These are phyloP conservation scores for Termitomyces heimii DNA, from an alignment of 768 basidiomycete genomes.

Conservation along the genomic window DNA sequence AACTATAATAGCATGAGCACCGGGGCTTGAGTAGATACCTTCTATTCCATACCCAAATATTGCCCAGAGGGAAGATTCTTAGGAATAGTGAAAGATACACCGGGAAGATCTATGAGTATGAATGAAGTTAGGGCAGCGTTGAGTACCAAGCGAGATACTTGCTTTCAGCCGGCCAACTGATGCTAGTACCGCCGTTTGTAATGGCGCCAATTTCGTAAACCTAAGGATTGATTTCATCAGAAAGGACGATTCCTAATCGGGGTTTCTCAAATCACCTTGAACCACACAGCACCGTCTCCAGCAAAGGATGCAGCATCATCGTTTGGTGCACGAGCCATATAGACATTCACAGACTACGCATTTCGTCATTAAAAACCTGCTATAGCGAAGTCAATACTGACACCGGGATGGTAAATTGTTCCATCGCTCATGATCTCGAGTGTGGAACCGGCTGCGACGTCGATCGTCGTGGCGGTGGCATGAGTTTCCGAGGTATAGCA, in stretches of 20 bases:
- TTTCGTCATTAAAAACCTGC: not conserved
- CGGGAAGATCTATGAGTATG: constrained; percentile 8
- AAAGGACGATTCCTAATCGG: not conserved
- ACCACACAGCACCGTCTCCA: constrained; percentile 43
- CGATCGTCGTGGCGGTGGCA: constrained; percentile 35
- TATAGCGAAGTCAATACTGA: constrained; percentile 13
- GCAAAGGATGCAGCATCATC: constrained; percentile 30
- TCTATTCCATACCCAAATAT: constrained; percentile 17
- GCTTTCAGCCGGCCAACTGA: constrained; percentile 41
- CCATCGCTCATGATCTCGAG: constrained; percentile 36
- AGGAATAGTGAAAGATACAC: constrained; percentile 31
- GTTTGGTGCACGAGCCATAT: constrained; percentile 37
- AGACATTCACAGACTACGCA: constrained; percentile 23
- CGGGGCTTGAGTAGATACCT: not conserved
- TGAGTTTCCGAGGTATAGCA: constrained; percentile 38
- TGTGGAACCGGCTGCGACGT: constrained; percentile 37
- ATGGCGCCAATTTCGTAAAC: constrained; percentile 37
- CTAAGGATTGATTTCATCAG: constrained; percentile 12
- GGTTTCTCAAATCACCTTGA: constrained; percentile 21
- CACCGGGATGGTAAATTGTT: constrained; percentile 45
- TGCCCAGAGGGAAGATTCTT: constrained; percentile 28
- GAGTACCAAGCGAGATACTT: constrained; percentile 2
- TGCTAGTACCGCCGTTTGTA: constrained; percentile 39
- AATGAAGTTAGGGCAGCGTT: not conserved
- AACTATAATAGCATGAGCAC: constrained; percentile 10